Evolutionary conservation across 2,329 filamentous ascomycete species (phyloP).

Genomic region (Thermoascus crustaceus): DNA sequence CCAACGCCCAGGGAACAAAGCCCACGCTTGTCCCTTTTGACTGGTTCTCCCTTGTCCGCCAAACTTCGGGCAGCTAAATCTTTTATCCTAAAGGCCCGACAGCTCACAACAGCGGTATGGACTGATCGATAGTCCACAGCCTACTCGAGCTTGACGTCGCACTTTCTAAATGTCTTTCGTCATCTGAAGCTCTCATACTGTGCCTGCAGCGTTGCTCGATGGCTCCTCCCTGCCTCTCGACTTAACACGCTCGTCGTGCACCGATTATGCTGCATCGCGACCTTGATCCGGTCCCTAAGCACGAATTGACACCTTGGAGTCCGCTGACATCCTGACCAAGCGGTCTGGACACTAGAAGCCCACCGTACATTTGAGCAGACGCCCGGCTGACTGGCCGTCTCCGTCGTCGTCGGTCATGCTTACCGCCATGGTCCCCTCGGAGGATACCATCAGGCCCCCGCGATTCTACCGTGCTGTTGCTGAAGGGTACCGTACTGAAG

Average conservation of each 20-base stretch:
- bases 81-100: no score
- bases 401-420: conserved; percentile 19
- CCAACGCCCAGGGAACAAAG: no score
- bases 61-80: no score
- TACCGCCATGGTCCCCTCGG: conserved; percentile 29
- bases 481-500: conserved; percentile 25
- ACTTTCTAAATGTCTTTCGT: no score
- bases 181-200: no score
- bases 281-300: neutral
- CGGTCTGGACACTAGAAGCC: neutral
- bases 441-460: conserved; percentile 28
- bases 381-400: no score
- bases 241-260: neutral
- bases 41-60: neutral
- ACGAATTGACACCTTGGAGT: neutral
- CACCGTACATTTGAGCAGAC: neutral
- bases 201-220: no score
- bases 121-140: no score
- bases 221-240: neutral
- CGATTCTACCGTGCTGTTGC: conserved; percentile 23
- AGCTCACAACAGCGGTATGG: no score
- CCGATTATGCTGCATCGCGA: neutral
- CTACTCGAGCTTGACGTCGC: no score
- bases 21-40: neutral
- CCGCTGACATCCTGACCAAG: neutral